phyloP scores from a whole-genome alignment of 139 green algal species.

The Chlorella vulgaris region DNA sequence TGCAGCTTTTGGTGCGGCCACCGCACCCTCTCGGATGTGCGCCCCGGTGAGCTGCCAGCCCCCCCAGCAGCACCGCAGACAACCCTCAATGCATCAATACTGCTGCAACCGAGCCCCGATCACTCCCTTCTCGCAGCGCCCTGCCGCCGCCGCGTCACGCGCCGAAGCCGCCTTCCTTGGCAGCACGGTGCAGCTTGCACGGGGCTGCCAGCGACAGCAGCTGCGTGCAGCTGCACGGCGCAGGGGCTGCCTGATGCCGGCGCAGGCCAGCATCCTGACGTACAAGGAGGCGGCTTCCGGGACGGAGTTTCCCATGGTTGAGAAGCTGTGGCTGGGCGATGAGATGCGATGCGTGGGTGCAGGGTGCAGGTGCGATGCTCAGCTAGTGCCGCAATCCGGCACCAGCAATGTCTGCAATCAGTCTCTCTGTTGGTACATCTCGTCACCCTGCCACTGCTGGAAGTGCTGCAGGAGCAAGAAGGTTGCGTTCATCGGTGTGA shows the following conservation, averaged over 20 bases:
- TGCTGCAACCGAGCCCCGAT: no score
- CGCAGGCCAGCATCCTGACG: slow-evolving; percentile 4
- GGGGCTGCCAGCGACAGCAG: not conserved
- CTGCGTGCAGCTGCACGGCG: not conserved
- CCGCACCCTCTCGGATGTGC: no score
- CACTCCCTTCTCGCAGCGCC: not conserved
- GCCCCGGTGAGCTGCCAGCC: no score
- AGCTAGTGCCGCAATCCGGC: not conserved
- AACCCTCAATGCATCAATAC: no score
- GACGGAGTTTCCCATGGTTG: slow-evolving; percentile 56
- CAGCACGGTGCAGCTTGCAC: not conserved
- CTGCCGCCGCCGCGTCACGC: not conserved
- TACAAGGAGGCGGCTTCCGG: slow-evolving; percentile 45
- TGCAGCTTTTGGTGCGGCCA: no score
- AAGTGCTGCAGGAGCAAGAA: slow-evolving; percentile 70
- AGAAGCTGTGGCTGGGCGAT: slow-evolving; percentile 57
- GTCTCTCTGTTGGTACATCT: no score
- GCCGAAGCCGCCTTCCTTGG: not conserved
- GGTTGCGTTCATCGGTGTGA: slow-evolving; percentile 74
- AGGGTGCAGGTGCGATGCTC: slow-evolving; percentile 40
- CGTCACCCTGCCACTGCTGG: no score
- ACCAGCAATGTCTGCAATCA: not conserved
- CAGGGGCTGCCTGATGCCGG: not conserved
- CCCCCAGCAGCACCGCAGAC: no score
- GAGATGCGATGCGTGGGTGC: slow-evolving; percentile 72